A percentile compares a stretch with the other conserved stretches of the same genome.
Evolutionary conservation across 805 yeast species (phyloP).

Genomic region (Brettanomyces nanus): DNA sequence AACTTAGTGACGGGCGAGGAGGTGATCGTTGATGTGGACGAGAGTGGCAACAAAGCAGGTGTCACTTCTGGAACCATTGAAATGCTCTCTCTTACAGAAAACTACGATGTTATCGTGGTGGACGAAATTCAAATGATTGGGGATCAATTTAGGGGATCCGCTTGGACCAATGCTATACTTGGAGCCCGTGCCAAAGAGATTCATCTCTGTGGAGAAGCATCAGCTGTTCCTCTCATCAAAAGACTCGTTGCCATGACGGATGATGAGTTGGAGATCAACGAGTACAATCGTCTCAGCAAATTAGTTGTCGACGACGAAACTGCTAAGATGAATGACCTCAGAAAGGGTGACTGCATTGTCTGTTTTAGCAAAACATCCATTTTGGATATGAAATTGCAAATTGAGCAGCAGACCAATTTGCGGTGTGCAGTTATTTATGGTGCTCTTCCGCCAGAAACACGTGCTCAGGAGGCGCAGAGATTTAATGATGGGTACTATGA

Average conservation of each 20-base stretch:
- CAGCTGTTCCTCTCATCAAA: conserved; percentile 63
- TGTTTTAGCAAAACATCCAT: conserved; percentile 75
- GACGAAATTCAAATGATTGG: conserved; percentile 96
- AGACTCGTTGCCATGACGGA: conserved; percentile 63
- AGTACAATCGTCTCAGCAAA: conserved; percentile 69
- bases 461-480: conserved; percentile 71
- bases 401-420: conserved; percentile 53
- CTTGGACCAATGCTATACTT: conserved; percentile 87
- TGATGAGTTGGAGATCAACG: conserved; percentile 64
- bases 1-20: conserved; percentile 96
- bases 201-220: conserved; percentile 90
- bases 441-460: conserved; percentile 89
- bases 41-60: conserved; percentile 62
- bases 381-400: conserved; percentile 55
- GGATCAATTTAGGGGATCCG: conserved; percentile 74
- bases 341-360: conserved; percentile 82
- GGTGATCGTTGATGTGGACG: conserved; percentile 61
- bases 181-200: conserved; percentile 82
- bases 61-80: conserved; percentile 87
- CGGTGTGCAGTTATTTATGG: conserved; percentile 92
- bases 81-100: conserved; percentile 66
- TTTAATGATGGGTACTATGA: conserved; percentile 79
- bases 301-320: conserved; percentile 44
- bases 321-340: conserved; percentile 31
- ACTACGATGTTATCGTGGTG: conserved; percentile 79